A percentile compares a stretch with the other conserved stretches of the same genome.
Conservation (phyloP, 78 protist species). For the Guillardia theta region DNA sequence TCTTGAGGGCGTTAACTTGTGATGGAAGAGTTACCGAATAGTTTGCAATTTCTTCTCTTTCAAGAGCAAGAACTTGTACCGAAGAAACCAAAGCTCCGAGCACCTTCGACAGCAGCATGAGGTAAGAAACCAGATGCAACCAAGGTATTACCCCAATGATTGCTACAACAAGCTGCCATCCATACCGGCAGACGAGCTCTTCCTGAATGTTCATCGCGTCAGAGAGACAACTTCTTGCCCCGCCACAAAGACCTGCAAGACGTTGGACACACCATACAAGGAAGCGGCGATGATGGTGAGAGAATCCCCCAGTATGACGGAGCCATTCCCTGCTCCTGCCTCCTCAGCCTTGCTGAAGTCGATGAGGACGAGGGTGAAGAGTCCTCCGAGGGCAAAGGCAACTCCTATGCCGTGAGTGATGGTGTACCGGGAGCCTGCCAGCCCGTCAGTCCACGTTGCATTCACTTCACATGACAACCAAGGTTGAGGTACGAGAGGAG, state of each 20-base stretch:
- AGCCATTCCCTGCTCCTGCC: not conserved
- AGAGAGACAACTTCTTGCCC: not conserved
- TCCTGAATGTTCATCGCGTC: not conserved
- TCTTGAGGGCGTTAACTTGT: no score
- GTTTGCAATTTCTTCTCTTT: no score
- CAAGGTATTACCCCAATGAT: no score
- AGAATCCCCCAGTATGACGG: not conserved
- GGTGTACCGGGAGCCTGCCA: not conserved
- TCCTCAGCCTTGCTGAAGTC: slow-evolving; percentile 51
- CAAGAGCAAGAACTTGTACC: no score
- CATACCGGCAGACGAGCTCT: not conserved
- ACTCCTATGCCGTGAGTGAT: not conserved
- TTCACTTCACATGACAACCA: not conserved
- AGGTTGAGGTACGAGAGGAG: slow-evolving; percentile 59
- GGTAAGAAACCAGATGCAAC: no score
- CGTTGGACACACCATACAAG: slow-evolving; percentile 74
- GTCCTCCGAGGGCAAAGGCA: not conserved
- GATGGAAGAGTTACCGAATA: no score
- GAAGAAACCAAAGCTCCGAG: no score
- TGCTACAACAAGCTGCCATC: slow-evolving; percentile 52
- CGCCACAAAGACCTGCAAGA: slow-evolving; percentile 56
- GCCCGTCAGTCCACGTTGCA: not conserved
- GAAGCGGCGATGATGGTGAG: not conserved
- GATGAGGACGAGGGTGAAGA: slow-evolving; percentile 57
- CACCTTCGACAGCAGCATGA: no score